phyloP scores from a whole-genome alignment of 257 asterid species.

The Scutellaria baicalensis region DNA sequence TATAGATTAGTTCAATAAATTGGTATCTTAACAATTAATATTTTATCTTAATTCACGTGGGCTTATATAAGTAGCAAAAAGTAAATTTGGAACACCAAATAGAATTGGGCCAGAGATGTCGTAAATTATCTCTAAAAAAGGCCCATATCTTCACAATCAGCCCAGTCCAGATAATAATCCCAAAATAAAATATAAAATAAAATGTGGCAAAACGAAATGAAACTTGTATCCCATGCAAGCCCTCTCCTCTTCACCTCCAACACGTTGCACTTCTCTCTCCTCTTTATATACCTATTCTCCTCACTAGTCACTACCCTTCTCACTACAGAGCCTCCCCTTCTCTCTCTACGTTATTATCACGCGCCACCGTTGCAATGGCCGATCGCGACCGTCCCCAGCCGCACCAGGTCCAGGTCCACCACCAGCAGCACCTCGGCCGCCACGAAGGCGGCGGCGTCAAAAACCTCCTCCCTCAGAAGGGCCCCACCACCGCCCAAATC shows the following conservation, averaged over 20 bases:
- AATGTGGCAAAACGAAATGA: constrained; percentile 31
- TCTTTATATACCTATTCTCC: constrained; percentile 18
- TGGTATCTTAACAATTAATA: not conserved
- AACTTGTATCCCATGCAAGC: constrained; percentile 68
- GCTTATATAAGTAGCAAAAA: not conserved
- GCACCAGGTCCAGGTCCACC: constrained; percentile 48
- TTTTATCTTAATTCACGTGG: too few species aligned
- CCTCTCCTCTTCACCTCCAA: constrained; percentile 29
- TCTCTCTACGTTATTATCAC: not conserved
- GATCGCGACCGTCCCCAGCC: constrained; percentile 52
- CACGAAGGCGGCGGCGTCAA: constrained; percentile 35
- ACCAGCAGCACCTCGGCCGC: constrained; percentile 23
- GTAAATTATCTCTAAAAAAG: too few species aligned
- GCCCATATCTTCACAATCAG: not conserved
- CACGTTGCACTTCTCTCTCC: constrained; percentile 48
- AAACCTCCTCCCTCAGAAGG: constrained; percentile 33
- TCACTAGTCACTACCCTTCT: not conserved
- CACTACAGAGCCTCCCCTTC: not conserved
- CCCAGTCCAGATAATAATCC: not conserved
- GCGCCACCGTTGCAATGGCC: constrained; percentile 25
- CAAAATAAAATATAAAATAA: not conserved
- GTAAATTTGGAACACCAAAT: not conserved
- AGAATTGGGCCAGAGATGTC: not conserved
- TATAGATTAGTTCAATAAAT: not conserved
- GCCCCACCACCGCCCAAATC: constrained; percentile 55